Base-by-base conservation (phyloP, 345 rosid species). In the Adansonia digitata region DNA sequence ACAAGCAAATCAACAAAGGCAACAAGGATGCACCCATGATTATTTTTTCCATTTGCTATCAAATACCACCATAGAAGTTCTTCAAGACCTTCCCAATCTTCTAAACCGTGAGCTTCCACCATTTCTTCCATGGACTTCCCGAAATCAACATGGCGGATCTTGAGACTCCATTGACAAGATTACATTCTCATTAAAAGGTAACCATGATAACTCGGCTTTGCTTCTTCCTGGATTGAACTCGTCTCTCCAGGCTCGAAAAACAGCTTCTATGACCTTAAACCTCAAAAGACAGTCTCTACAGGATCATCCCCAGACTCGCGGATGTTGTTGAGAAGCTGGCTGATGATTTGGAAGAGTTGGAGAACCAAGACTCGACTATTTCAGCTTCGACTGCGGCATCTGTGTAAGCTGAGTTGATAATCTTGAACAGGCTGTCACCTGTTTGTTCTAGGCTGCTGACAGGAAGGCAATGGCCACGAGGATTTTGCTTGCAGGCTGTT, bases 111-210 rank as follows among this genome's bases (percentile, higher is more conserved):
- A 73, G 90, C 89, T 74, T 85, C 92, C 61, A 93, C 94, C 98
- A 95, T 95, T 74, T 93, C 99, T 66, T 87, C 97, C 97, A 95
- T 95, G 29, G 99, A 95, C 74, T 82, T 83, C 76, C 87, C 84
- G 83, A 95, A 95, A 79, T 95, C 99, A 11, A 67, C 31, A 53
- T 77, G 84, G 24, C n/a, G 99, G 99, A 76, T 95, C 85, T 53
- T 80, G 66, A 7, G 99, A 95, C 42, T 91, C 94, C 86, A 93
- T 81, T 40, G 94, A 82, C 73, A 80, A 77, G 45, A 91, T 64
- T 40, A 83, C 78, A 29, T 90, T 84, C 39, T 83, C 89, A 64
- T 84, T 76, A n/a, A 81, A 84, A 0, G 83, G 79, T 18, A 69
- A 40, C 66, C 69, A 1, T 11, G 27, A 27, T 43, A 43, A 7